phyloP scores from a whole-genome alignment of 1,139 yeast genomes.

The Hyphopichia khmerensis region DNA sequence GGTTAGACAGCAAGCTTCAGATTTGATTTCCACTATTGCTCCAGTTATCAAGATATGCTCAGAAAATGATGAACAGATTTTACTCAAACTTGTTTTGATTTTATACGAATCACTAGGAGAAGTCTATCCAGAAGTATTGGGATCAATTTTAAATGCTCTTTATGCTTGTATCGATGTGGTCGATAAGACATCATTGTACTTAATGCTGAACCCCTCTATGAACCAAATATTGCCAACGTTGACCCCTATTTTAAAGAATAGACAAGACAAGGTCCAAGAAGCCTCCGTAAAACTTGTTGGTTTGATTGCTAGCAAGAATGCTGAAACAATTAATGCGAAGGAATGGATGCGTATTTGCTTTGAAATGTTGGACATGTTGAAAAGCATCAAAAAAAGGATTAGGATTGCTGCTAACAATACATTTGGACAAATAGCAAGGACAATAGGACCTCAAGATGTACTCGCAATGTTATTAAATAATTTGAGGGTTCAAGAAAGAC shows the following conservation, averaged over 20 bases:
- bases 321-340: constrained; percentile 83
- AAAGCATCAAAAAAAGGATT: constrained; percentile 77
- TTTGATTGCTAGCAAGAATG: constrained; percentile 76
- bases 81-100: constrained; percentile 70
- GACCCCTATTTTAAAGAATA: constrained; percentile 87
- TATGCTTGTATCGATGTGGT: constrained; percentile 40
- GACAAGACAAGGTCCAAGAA: constrained; percentile 91
- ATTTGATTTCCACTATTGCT: constrained; percentile 65
- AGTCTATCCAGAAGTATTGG: constrained; percentile 90
- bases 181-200: constrained; percentile 48
- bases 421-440: constrained; percentile 87
- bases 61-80: constrained; percentile 54
- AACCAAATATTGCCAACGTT: constrained; percentile 82
- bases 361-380: constrained; percentile 85
- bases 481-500: constrained; percentile 91
- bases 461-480: constrained; percentile 81
- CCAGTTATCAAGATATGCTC: constrained; percentile 65
- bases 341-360: constrained; percentile 99
- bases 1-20: constrained; percentile 84
- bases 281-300: constrained; percentile 81
- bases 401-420: constrained; percentile 86
- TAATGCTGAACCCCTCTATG: constrained; percentile 75
- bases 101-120: constrained; percentile 93
- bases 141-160: constrained; percentile 77
- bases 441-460: constrained; percentile 96